These are phyloP conservation scores for Ambrosia artemisiifolia DNA, from an alignment of 129 eudicot species.

Conservation along the genomic window DNA sequence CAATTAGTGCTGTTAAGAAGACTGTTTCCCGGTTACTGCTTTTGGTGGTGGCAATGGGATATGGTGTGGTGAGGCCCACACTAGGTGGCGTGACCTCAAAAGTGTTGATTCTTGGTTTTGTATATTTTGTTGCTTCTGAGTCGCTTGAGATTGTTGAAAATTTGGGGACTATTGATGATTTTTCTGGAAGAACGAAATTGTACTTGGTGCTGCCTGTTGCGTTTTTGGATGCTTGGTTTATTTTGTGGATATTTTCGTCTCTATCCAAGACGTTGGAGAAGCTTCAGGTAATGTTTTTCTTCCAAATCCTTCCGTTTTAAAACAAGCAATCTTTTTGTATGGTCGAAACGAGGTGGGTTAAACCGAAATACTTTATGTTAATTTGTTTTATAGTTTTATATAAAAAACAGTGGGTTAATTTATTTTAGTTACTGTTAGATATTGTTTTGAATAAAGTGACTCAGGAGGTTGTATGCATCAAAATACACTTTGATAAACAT, in stretches of 20 bases:
- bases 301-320: not conserved
- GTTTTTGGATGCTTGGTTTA: constrained; percentile 67
- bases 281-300: constrained; percentile 52
- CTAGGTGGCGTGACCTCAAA: constrained; percentile 65
- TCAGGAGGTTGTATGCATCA: not conserved
- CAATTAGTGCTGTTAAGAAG: constrained; percentile 59
- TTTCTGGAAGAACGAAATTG: constrained; percentile 51
- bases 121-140: constrained; percentile 61
- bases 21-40: constrained; percentile 64
- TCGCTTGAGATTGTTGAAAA: constrained; percentile 70
- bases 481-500: not conserved
- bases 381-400: not conserved
- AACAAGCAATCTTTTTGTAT: not conserved
- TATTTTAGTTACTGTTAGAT: not conserved
- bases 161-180: constrained; percentile 67
- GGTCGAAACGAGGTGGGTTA: not conserved
- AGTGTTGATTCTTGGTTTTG: constrained; percentile 48
- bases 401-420: not conserved
- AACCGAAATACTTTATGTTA: not conserved
- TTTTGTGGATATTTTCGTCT: constrained; percentile 76
- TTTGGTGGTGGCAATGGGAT: constrained; percentile 74
- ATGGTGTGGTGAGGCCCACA: constrained; percentile 75
- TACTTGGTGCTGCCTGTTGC: constrained; percentile 72
- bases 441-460: not conserved
- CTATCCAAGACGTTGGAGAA: constrained; percentile 68